These are phyloP conservation scores for Furculomyces boomerangus DNA, from an alignment of 371 early-diverging fungal genomes.

Conservation along the genomic window DNA sequence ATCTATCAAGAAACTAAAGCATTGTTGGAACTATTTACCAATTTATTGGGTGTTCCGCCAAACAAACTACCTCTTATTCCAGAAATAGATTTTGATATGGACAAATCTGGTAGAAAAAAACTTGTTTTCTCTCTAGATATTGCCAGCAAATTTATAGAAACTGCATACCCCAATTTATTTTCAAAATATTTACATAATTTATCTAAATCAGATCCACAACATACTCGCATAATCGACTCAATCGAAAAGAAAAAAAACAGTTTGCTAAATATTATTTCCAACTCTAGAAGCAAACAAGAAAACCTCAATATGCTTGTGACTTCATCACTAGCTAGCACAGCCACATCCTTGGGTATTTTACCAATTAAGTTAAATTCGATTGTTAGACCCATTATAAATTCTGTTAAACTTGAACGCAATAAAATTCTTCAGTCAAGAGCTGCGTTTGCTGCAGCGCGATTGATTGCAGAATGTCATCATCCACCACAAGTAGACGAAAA, in stretches of 20 bases:
- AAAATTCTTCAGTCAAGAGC: slow-evolving; percentile 22
- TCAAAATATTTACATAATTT: not conserved
- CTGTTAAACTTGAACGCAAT: slow-evolving; percentile 38
- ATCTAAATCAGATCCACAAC: not conserved
- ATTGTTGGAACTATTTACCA: not conserved
- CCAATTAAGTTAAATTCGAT: slow-evolving; percentile 73
- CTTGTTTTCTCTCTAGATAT: not conserved
- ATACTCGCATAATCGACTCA: not conserved
- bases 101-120: not conserved
- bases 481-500: not conserved
- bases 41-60: not conserved
- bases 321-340: slow-evolving; percentile 67
- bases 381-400: slow-evolving; percentile 72
- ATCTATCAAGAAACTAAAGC: not conserved
- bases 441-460: slow-evolving; percentile 22
- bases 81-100: not conserved
- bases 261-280: not conserved
- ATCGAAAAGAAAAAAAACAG: not conserved
- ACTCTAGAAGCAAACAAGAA: slow-evolving; percentile 38
- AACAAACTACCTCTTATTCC: not conserved
- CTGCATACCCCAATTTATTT: not conserved
- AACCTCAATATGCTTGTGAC: slow-evolving; percentile 47
- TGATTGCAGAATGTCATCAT: slow-evolving; percentile 23
- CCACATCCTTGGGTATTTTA: slow-evolving; percentile 53
- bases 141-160: not conserved